These are phyloP conservation scores for Aspergillus proliferans DNA, from an alignment of 2,329 filamentous ascomycete genomes.

Conservation along the genomic window DNA sequence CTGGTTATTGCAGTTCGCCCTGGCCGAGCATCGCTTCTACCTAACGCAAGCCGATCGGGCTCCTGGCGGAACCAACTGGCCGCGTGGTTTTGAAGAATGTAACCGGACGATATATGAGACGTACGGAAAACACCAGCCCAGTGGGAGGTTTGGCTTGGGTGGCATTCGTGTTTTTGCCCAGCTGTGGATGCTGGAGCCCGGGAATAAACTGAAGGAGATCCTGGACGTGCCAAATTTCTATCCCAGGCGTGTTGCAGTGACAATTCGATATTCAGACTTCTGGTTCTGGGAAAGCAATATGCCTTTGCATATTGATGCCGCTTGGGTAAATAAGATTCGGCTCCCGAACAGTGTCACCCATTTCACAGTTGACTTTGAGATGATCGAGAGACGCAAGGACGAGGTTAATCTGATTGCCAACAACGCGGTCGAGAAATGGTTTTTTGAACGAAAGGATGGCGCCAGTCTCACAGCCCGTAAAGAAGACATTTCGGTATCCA, in stretches of 20 bases:
- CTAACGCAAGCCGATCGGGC: slow-evolving; percentile 24
- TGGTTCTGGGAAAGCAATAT: too few relatives aligned
- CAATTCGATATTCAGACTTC: too few relatives aligned
- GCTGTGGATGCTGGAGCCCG: slow-evolving; percentile 34
- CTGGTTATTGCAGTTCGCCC: slow-evolving; percentile 40
- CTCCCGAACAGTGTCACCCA: too few relatives aligned
- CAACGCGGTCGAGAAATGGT: too few relatives aligned
- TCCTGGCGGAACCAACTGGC: slow-evolving; percentile 19
- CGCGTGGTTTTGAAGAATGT: slow-evolving; percentile 8
- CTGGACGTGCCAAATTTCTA: slow-evolving; percentile 24
- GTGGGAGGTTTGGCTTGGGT: slow-evolving; percentile 1
- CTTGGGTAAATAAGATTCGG: too few relatives aligned
- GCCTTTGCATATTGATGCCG: too few relatives aligned
- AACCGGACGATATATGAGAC: slow-evolving; percentile 14
- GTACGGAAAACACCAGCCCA: slow-evolving; percentile 22
- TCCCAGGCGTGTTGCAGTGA: slow-evolving; percentile 38
- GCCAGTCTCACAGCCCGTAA: too few relatives aligned
- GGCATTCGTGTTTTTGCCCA: slow-evolving; percentile 41
- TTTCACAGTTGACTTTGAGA: too few relatives aligned
- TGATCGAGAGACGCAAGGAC: too few relatives aligned
- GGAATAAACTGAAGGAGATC: slow-evolving; percentile 16
- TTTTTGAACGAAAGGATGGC: too few relatives aligned
- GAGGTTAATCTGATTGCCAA: too few relatives aligned
- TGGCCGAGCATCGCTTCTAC: slow-evolving; percentile 38
- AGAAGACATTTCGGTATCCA: too few relatives aligned